Conservation (phyloP, 345 rosid species). For the Turritis glabra region DNA sequence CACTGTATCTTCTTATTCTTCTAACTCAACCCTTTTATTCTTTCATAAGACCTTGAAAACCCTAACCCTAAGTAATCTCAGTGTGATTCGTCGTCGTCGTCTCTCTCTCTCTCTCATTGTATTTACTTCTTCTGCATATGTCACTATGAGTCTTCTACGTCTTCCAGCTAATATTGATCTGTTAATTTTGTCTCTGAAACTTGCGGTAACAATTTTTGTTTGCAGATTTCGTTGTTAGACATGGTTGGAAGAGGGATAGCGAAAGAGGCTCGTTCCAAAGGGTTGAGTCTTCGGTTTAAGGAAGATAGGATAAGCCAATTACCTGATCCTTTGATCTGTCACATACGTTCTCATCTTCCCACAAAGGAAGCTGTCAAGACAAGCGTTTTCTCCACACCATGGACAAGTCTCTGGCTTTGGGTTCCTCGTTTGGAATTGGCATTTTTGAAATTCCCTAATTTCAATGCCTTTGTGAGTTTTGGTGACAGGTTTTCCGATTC, state of each 20-base stretch:
- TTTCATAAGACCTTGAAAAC: too few species aligned
- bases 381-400: conserved; percentile 3
- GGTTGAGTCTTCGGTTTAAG: neutral
- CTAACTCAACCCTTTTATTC: neutral
- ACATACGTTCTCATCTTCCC: neutral
- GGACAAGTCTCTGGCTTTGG: neutral
- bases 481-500: neutral
- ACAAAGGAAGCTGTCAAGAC: neutral
- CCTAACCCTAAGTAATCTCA: neutral
- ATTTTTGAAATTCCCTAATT: neutral
- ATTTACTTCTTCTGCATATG: too few species aligned
- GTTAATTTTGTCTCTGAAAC: neutral
- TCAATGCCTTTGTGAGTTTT: neutral
- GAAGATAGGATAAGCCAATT: neutral
- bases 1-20: neutral
- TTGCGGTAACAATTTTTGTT: too few species aligned
- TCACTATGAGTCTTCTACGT: too few species aligned
- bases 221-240: neutral
- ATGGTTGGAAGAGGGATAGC: neutral
- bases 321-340: neutral
- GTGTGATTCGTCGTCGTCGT: neutral
- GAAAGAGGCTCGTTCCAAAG: neutral
- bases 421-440: neutral
- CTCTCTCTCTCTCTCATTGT: too few species aligned
- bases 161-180: too few species aligned